phyloP scores from a whole-genome alignment of 108 stramenopile genomes.

The Cyclostephanos invisitatus region DNA sequence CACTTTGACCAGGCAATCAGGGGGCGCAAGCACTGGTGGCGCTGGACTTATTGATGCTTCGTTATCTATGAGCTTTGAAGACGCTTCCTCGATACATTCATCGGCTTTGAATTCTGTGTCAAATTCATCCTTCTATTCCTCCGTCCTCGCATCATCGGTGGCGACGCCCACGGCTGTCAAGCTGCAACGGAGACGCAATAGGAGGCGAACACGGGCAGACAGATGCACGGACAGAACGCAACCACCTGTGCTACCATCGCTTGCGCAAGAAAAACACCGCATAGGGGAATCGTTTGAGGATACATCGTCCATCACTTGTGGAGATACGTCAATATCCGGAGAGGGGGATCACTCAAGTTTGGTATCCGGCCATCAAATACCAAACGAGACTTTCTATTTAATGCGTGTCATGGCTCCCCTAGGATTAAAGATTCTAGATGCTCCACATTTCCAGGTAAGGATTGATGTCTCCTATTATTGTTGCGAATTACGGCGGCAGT shows the following conservation, averaged over 20 bases:
- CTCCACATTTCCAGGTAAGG: constrained; percentile 76
- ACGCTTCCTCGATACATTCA: constrained; percentile 22
- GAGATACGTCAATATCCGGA: constrained; percentile 17
- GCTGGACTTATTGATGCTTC: constrained; percentile 8
- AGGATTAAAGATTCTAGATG: constrained; percentile 85
- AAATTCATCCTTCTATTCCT: constrained; percentile 31
- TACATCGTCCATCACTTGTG: constrained; percentile 15
- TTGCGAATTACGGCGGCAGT: background rate
- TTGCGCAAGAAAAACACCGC: constrained; percentile 19
- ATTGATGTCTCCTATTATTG: background rate
- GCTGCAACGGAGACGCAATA: constrained; percentile 52
- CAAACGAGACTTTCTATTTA: constrained; percentile 56
- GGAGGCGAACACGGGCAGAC: constrained; percentile 45
- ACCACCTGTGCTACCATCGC: constrained; percentile 7
- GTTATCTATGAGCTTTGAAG: constrained; percentile 22
- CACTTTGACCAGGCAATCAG: background rate
- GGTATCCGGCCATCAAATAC: background rate
- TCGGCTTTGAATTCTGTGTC: constrained; percentile 24
- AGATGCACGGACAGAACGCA: constrained; percentile 10
- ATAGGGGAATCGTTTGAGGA: constrained; percentile 43
- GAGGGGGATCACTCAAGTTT: constrained; percentile 13
- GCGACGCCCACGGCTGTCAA: constrained; percentile 45
- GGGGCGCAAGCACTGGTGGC: constrained; percentile 5
- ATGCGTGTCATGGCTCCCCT: constrained; percentile 76
- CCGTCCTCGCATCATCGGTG: constrained; percentile 43